Evolutionary conservation across 108 stramenopile species (phyloP).

Genomic region (Seminavis robusta): DNA sequence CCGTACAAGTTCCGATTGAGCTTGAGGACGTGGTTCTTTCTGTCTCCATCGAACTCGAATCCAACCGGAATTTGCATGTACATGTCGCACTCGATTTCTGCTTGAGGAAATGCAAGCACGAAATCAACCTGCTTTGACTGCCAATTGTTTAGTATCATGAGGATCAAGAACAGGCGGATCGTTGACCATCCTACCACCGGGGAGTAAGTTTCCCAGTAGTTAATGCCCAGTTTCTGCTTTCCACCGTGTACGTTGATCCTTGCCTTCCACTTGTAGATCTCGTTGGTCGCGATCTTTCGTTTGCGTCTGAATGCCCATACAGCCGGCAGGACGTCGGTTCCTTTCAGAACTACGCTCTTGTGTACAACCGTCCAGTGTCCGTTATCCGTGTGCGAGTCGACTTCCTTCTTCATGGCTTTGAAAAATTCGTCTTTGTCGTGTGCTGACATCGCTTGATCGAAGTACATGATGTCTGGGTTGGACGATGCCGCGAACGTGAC

Average conservation of each 20-base stretch:
- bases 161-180: no score
- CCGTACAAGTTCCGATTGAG: constrained; percentile 25
- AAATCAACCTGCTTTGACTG: no score
- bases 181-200: constrained; percentile 28
- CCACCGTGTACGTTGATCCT: constrained; percentile 26
- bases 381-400: constrained; percentile 9
- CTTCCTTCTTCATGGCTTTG: constrained; percentile 15
- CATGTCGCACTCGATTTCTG: constrained; percentile 16
- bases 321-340: constrained; percentile 18
- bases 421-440: constrained; percentile 1
- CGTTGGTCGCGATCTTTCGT: constrained; percentile 19
- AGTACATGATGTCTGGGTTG: constrained; percentile 1
- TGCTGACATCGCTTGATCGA: constrained; percentile 10
- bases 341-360: constrained; percentile 23
- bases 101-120: constrained; percentile 39
- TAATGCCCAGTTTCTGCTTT: constrained; percentile 22
- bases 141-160: no score
- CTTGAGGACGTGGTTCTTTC: constrained; percentile 5
- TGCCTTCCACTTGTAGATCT: constrained; percentile 29
- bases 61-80: constrained; percentile 41
- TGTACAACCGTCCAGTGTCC: constrained; percentile 14
- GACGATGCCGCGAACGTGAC: no score
- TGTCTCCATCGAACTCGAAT: constrained; percentile 12
- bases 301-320: constrained; percentile 39
- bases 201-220: constrained; percentile 23